A percentile compares a stretch with the other conserved stretches of the same genome.
These are phyloP conservation scores for Solanum lignicaule DNA, from an alignment of 257 asterid genomes.

Conservation along the genomic window DNA sequence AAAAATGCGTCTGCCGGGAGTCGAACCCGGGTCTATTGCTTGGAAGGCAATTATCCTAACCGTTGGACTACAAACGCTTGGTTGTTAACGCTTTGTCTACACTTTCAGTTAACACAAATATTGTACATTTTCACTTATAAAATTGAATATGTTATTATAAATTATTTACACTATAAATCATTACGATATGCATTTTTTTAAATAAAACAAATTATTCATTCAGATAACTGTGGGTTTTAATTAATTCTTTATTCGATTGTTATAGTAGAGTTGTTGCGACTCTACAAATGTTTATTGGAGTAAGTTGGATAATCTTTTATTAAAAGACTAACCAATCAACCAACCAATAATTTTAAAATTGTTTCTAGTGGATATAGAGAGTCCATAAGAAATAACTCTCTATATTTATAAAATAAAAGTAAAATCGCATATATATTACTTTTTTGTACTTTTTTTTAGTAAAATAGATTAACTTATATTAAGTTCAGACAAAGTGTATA, in stretches of 20 bases:
- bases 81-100: fast-evolving
- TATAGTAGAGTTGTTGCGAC: neutral
- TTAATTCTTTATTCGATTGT: neutral
- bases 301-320: neutral
- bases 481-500: too few species aligned
- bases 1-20: conserved; percentile 64
- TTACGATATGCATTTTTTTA: neutral
- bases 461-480: too few species aligned
- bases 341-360: neutral
- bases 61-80: conserved; percentile 76
- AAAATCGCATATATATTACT: too few species aligned
- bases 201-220: neutral
- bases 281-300: neutral
- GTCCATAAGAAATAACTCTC: neutral
- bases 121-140: neutral
- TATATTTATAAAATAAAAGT: too few species aligned
- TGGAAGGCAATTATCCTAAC: conserved; percentile 99
- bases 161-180: neutral
- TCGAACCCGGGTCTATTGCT: conserved; percentile 99
- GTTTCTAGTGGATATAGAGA: neutral
- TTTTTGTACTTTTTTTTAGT: too few species aligned
- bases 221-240: neutral
- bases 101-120: fast-evolving
- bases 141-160: neutral
- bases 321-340: neutral